phyloP scores from a whole-genome alignment of 129 eudicot genomes.

The Artemisia annua region DNA sequence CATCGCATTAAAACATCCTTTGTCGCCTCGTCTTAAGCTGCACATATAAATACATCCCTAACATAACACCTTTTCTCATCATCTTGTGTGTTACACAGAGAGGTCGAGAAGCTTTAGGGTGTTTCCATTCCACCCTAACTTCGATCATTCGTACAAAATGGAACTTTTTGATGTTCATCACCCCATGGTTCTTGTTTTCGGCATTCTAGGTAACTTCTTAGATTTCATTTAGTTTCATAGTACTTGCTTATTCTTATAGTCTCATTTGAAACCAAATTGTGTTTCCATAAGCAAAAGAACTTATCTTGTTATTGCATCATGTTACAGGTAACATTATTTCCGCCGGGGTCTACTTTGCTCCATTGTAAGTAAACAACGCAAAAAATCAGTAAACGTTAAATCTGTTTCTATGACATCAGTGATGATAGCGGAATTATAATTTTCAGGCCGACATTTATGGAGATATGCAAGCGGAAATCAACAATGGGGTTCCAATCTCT shows the following conservation, averaged over 20 bases:
- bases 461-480: slow-evolving; percentile 30
- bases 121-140: slow-evolving; percentile 12
- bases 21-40: not conserved
- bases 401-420: not conserved
- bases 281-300: not conserved
- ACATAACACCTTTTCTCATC: slow-evolving; percentile 9
- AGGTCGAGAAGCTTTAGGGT: not conserved
- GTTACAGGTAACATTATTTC: slow-evolving; percentile 40
- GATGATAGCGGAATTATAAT: not conserved
- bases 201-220: slow-evolving; percentile 25
- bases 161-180: slow-evolving; percentile 27
- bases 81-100: not conserved
- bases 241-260: too few relatives aligned
- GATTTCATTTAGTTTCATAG: not conserved
- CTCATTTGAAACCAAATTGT: not conserved
- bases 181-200: slow-evolving; percentile 40
- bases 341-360: slow-evolving; percentile 46
- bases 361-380: slow-evolving; percentile 22
- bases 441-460: slow-evolving; percentile 32
- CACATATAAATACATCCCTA: slow-evolving; percentile 25
- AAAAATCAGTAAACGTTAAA: not conserved
- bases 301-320: not conserved
- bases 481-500: slow-evolving; percentile 42
- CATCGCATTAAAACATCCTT: not conserved
- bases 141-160: slow-evolving; percentile 6